Base-by-base conservation (phyloP, 192 early-diverging fungal species). In the Coemansia sp. region DNA sequence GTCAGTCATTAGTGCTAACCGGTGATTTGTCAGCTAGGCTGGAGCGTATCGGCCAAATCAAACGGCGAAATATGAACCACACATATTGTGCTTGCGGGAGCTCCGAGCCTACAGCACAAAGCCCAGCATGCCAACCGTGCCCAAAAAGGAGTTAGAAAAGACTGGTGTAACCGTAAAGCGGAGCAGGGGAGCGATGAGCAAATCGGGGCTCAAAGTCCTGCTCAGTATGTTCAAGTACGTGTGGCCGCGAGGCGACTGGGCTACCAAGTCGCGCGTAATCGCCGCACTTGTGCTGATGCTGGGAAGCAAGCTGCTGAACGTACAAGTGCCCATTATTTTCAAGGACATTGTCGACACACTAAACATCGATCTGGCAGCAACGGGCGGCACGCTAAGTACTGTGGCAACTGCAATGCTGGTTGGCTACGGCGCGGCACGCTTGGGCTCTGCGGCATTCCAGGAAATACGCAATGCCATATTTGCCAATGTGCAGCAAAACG, bases 381-480 rank as follows among this genome's bases (percentile, higher is more conserved):
- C 82, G 14, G 82, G 87, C 25, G 82, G 83, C 12, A 89, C 89
- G 5, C 75, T 95, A 44, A 68, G 88, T 50, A 87, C 89, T 5
- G 84, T 96, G 12, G 91, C 88, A 22, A 95, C 94, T n/a, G 89
- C 94, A n/a, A 87, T 90, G 66, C 86, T 99, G 44, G 69, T 98
- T 36, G 97, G 94, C 5, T 99, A 98, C 71, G 97, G 97, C 34
- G 88, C 91, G 6, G 91, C 96, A 11, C 76, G 97, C 19, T 68
- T 97, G 31, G 92, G 94, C 19, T 77, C 94, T 7, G 86, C 85
- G 9, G 72, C 85, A 5, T 91, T 94, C 65, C 88, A 90, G 62
- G 97, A 98, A 78, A 83, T 97, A 26, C 85, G 96, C 9, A 97
- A 95, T 71, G 94, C 94, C 7, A 91, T 97, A 0, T 98, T 98